Evolutionary conservation across 2,329 filamentous ascomycete species (phyloP).

Genomic region (Ceratocystis huliohia): DNA sequence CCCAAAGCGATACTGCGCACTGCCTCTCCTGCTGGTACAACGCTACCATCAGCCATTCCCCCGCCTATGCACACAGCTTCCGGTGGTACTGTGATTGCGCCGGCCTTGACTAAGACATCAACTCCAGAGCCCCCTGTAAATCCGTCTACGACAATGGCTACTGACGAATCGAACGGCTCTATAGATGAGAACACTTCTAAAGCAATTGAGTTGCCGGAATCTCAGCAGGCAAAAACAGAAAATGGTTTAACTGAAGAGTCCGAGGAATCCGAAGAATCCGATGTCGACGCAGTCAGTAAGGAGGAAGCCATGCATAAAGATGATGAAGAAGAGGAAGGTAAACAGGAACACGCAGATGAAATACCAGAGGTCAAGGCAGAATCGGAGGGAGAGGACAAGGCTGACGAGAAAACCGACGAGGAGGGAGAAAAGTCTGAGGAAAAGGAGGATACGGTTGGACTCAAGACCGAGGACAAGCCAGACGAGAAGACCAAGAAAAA

Average conservation of each 20-base stretch:
- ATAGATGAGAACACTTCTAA: not conserved
- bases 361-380: not conserved
- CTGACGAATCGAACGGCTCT: not conserved
- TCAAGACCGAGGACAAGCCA: constrained; percentile 26
- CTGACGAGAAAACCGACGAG: not conserved
- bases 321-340: not conserved
- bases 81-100: constrained; percentile 9
- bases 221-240: not conserved
- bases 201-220: not conserved
- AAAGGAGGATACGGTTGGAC: constrained; percentile 26
- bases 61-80: constrained; percentile 16
- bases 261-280: not conserved
- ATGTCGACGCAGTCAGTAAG: not conserved
- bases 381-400: not conserved
- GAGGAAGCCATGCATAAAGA: not conserved
- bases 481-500: constrained; percentile 20
- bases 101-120: not conserved
- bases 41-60: not conserved
- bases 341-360: not conserved
- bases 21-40: constrained; percentile 6
- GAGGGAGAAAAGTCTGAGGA: not conserved
- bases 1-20: constrained; percentile 6
- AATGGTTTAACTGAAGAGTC: not conserved
- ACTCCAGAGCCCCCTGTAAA: not conserved
- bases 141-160: not conserved